Evolutionary conservation across 2,329 filamentous ascomycete species (phyloP).

Genomic region (Cadophora sp.): DNA sequence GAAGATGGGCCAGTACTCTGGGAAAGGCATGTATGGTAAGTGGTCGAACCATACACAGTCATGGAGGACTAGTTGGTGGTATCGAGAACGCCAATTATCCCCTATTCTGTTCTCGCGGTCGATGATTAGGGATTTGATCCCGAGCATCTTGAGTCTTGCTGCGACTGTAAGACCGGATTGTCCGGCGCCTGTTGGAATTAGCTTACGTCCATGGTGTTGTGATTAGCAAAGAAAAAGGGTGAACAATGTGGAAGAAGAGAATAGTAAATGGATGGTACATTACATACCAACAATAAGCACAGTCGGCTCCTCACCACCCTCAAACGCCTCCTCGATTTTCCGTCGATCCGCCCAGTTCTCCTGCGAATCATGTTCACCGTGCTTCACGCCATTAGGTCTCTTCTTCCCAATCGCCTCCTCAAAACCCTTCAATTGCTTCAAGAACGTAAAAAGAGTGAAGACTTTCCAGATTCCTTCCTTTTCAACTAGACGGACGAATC

Average conservation of each 20-base stretch:
- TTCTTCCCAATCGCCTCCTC: constrained; percentile 56
- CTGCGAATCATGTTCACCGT: constrained; percentile 57
- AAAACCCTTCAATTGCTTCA: constrained; percentile 60
- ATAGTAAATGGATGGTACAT: too few species aligned
- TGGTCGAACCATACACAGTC: constrained; percentile 62
- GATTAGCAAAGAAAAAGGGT: too few species aligned
- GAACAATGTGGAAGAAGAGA: constrained; percentile 44
- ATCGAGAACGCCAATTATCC: constrained; percentile 69
- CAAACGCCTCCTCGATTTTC: constrained; percentile 54
- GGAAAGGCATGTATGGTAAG: constrained; percentile 70
- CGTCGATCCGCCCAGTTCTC: constrained; percentile 68
- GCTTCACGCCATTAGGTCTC: constrained; percentile 62
- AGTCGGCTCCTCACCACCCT: constrained; percentile 50
- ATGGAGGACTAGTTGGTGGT: constrained; percentile 68
- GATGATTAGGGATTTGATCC: constrained; percentile 62
- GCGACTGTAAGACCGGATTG: constrained; percentile 65
- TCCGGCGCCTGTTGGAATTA: constrained; percentile 55
- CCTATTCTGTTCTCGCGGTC: constrained; percentile 64
- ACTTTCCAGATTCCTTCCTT: constrained; percentile 60
- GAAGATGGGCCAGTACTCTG: constrained; percentile 70
- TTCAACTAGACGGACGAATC: constrained; percentile 59
- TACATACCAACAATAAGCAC: constrained; percentile 69
- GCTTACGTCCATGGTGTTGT: background rate
- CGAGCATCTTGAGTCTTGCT: constrained; percentile 65
- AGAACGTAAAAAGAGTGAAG: constrained; percentile 67